Conservation (phyloP, 169 alveolate genomes). For the Ichthyophthirius multifiliis region DNA sequence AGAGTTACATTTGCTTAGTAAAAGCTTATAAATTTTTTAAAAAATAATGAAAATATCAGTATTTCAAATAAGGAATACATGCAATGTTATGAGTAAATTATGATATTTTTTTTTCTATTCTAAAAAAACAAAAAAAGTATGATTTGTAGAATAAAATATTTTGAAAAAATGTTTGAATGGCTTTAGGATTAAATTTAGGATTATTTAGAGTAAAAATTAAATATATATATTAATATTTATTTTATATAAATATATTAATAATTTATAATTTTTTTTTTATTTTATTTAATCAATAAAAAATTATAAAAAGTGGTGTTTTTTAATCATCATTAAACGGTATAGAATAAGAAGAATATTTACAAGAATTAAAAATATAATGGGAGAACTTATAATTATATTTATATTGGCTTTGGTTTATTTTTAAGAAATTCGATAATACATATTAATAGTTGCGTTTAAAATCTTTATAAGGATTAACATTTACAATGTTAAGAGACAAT, state of each 20-base stretch:
- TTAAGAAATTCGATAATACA: not conserved
- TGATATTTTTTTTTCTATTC: not conserved
- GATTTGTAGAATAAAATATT: not conserved
- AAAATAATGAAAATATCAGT: not conserved
- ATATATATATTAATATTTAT: not conserved
- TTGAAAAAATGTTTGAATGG: not conserved
- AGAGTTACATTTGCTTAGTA: no score
- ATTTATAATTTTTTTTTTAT: not conserved
- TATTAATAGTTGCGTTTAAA: not conserved
- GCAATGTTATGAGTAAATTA: not conserved
- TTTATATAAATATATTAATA: not conserved
- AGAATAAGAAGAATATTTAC: not conserved
- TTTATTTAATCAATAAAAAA: not conserved
- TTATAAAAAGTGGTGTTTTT: not conserved
- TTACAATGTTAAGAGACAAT: not conserved
- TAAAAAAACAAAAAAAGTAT: not conserved
- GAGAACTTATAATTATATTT: not conserved
- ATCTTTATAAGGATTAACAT: not conserved
- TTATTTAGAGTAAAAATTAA: not conserved
- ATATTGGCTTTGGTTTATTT: not conserved
- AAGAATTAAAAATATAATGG: not conserved
- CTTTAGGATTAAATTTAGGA: not conserved
- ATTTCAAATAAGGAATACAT: not conserved
- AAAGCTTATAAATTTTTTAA: not conserved
- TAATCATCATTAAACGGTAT: not conserved